A percentile compares a stretch with the other conserved stretches of the same genome.
Conservation (phyloP, 169 alveolate genomes). For the Plasmodium cynomolgi region DNA sequence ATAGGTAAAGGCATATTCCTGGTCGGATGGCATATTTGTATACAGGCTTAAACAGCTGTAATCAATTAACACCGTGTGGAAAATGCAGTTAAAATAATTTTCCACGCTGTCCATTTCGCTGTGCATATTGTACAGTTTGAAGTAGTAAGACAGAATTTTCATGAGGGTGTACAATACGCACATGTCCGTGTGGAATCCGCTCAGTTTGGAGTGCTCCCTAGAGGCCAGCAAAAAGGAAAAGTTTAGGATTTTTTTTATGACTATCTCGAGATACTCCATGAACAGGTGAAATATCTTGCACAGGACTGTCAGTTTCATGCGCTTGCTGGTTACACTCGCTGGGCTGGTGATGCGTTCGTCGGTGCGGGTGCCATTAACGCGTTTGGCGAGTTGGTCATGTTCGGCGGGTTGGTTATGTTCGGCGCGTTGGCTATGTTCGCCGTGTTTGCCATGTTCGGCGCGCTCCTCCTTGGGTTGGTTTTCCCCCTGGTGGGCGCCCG, state of each 20-base stretch:
- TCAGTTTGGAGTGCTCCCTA: conserved; percentile 53
- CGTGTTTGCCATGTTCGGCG: no score
- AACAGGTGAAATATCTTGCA: conserved; percentile 65
- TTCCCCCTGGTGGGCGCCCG: neutral
- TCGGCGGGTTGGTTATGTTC: neutral
- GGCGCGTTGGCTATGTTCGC: neutral
- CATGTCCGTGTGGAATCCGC: conserved; percentile 28
- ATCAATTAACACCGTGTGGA: conserved; percentile 47
- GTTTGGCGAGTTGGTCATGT: neutral
- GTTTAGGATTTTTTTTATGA: conserved; percentile 21
- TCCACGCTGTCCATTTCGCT: conserved; percentile 60
- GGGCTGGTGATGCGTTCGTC: neutral
- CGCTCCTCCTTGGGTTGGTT: no score
- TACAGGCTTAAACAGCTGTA: conserved; percentile 62
- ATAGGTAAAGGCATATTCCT: conserved; percentile 67
- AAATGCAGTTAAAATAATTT: conserved; percentile 49
- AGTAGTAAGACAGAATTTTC: conserved; percentile 34
- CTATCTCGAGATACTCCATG: conserved; percentile 45
- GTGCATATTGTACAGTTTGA: conserved; percentile 40
- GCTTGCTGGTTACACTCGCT: neutral
- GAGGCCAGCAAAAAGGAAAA: conserved; percentile 49
- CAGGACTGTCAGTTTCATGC: conserved; percentile 34
- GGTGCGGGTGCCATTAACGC: neutral
- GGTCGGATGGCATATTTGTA: conserved; percentile 46
- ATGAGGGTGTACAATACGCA: conserved; percentile 49